Conservation (phyloP, 345 rosid genomes). For the Atalantia buxifolia region DNA sequence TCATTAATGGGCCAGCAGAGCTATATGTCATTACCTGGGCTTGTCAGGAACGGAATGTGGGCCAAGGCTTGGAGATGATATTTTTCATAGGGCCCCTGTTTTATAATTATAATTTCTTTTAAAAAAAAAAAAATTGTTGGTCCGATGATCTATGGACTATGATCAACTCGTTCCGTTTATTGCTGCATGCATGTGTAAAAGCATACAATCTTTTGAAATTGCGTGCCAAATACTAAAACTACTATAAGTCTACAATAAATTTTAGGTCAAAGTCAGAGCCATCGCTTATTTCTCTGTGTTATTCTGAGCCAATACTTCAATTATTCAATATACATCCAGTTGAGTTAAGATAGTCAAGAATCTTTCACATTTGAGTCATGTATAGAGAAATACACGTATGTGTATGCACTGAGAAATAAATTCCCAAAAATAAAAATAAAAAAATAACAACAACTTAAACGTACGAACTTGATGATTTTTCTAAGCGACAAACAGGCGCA, state of each 20-base stretch:
- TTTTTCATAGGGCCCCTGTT: no score
- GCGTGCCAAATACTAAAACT: no score
- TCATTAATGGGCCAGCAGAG: no score
- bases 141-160: no score
- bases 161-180: no score
- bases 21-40: no score
- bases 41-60: no score
- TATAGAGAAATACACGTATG: not conserved
- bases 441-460: not conserved
- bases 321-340: not conserved
- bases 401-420: not conserved
- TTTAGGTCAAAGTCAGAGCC: not conserved
- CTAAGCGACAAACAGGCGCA: not conserved
- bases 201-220: no score
- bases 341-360: not conserved
- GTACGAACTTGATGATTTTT: not conserved
- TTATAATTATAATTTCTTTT: no score
- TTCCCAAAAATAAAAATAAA: not conserved
- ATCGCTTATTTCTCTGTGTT: not conserved
- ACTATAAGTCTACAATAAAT: not conserved
- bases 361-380: not conserved
- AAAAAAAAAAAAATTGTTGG: no score
- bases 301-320: not conserved
- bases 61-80: no score
- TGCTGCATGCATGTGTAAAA: no score